Evolutionary conservation across 805 yeast genomes (phyloP), one percentile per base, ranked within the genome.

Genomic region (Saccharomyces paradoxus): DNA sequence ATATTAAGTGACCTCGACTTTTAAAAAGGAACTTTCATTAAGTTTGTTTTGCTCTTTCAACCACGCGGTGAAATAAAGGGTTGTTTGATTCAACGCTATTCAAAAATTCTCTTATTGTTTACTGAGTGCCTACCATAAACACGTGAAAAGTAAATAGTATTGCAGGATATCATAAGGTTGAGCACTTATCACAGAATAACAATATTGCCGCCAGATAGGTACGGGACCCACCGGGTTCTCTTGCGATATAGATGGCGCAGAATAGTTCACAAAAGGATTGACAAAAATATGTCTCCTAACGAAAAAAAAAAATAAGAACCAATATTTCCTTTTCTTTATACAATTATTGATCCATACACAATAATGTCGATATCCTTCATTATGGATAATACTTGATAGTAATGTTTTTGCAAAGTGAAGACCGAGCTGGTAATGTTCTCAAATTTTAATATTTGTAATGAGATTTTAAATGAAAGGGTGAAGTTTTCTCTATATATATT

Each of bases 51-150:
- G 60, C 47, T 70, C 62, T 5, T 5, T 55, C 53, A 8, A 59
- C 48, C 1, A 49, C 55, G n/a, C 55, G 54, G 37, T 66, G 63
- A 53, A 66, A 58, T 5, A 69, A 58, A 9, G 74, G 72, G 8
- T 58, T 60, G 46, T 70, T 65, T 4, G 71, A 63, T 10, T 77
- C 74, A 8, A 74, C 69, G 27, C 76, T 68, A 60, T 78, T 79
- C 50, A 88, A 71, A 63, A 78, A 87, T 60, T 88, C 96, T 57
- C 90, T 75, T 6, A 96, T 87, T 8, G 91, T 84, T 58, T 84
- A 75, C 49, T 83, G 84, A 7, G 80, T 75, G 0, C 79, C 63
- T 0, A 82, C 79, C 50, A 87, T 67, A 51, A 73, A 77, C 0
- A 80, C 37, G 61, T 88, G 96, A 59, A 77, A 78, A 0, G 69